phyloP scores from a whole-genome alignment of 176 grass and related monocot genomes.

The Phyllostachys edulis region DNA sequence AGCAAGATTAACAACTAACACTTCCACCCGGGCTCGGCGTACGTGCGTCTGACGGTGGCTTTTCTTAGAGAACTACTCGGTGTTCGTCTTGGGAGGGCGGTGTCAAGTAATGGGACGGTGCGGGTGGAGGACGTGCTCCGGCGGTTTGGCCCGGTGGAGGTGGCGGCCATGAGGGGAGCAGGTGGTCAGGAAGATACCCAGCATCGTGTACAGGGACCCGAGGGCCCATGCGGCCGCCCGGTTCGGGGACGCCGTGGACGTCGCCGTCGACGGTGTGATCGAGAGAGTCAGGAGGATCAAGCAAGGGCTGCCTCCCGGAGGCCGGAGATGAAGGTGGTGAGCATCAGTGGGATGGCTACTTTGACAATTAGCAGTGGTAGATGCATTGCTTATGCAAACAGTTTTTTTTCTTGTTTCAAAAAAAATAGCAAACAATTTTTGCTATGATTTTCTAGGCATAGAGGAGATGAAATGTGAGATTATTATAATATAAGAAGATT shows the following conservation, averaged over 20 bases:
- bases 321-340: not conserved
- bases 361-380: not conserved
- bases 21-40: constrained; percentile 45
- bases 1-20: too few species aligned
- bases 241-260: constrained; percentile 60
- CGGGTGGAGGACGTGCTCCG: constrained; percentile 56
- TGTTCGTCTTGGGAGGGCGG: too few species aligned
- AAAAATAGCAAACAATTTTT: not conserved
- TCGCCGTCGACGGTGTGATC: constrained; percentile 58
- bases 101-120: too few species aligned
- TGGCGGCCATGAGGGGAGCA: constrained; percentile 67
- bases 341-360: constrained; percentile 40
- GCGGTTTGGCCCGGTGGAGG: constrained; percentile 10
- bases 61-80: constrained; percentile 54
- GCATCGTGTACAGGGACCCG: constrained; percentile 58
- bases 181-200: constrained; percentile 63
- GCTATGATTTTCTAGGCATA: not conserved
- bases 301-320: not conserved
- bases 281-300: constrained; percentile 45
- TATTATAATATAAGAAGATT: too few species aligned
- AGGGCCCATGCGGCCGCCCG: not conserved
- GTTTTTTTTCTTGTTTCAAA: not conserved
- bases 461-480: not conserved
- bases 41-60: constrained; percentile 64
- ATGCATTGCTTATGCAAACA: not conserved